These are phyloP conservation scores for Phoma sp. DNA, from an alignment of 2,329 filamentous ascomycete species.

Conservation along the genomic window DNA sequence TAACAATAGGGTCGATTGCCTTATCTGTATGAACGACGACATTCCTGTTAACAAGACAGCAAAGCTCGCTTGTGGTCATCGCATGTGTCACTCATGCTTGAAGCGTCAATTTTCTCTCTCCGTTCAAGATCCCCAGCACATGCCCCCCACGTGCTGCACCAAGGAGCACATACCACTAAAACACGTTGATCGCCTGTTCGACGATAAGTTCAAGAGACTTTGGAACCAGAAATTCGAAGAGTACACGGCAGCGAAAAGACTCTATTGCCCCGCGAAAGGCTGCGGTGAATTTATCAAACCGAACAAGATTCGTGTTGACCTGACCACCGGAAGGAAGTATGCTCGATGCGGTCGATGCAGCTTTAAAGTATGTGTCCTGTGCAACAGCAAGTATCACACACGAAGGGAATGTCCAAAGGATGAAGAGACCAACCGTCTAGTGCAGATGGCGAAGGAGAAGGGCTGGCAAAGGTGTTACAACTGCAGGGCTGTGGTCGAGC, in stretches of 20 bases:
- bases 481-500: constrained; percentile 77
- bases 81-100: constrained; percentile 81
- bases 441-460: constrained; percentile 69
- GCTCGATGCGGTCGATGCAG: constrained; percentile 76
- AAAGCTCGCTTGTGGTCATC: constrained; percentile 78
- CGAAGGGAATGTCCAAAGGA: constrained; percentile 74
- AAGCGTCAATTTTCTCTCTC: constrained; percentile 78
- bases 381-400: constrained; percentile 76
- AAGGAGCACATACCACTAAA: constrained; percentile 75
- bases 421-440: constrained; percentile 68
- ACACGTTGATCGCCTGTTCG: constrained; percentile 78
- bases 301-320: constrained; percentile 67
- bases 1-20: constrained; percentile 69
- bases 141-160: constrained; percentile 86
- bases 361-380: constrained; percentile 76
- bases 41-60: constrained; percentile 69
- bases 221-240: constrained; percentile 86
- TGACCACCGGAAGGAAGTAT: constrained; percentile 62
- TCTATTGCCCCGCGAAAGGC: constrained; percentile 76
- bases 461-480: constrained; percentile 80
- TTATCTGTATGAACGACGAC: constrained; percentile 74
- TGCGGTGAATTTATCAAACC: constrained; percentile 86
- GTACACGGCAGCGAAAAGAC: constrained; percentile 74
- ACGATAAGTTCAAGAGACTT: constrained; percentile 73
- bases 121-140: constrained; percentile 76